A percentile compares a stretch with the other conserved stretches of the same genome.
Evolutionary conservation across 208 protist genomes (phyloP).

Genomic region (Phytomonas sp.): DNA sequence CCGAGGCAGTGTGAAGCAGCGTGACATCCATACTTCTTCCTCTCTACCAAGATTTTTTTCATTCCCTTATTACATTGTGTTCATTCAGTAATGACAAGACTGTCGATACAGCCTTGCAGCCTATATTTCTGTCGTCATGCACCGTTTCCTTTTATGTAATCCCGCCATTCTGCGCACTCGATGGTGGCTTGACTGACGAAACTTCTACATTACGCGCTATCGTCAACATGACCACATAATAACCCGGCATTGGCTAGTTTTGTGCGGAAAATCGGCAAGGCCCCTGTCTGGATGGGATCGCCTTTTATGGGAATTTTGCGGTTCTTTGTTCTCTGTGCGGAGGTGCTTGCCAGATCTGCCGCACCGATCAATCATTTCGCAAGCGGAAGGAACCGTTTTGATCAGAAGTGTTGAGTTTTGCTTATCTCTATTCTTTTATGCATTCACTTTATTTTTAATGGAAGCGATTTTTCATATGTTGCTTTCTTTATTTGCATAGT

Average conservation of each 20-base stretch:
- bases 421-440: not conserved
- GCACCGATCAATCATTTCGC: not conserved
- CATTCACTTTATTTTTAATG: conserved; percentile 1
- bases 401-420: not conserved
- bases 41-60: not conserved
- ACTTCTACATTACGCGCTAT: not conserved
- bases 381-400: not conserved
- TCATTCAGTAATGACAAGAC: not conserved
- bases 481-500: conserved; percentile 12
- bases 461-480: not conserved
- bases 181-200: not conserved
- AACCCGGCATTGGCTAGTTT: not conserved
- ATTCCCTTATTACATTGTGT: not conserved
- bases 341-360: no score
- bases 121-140: not conserved
- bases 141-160: not conserved
- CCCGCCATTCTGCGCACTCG: not conserved
- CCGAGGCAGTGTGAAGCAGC: not conserved
- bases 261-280: not conserved
- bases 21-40: not conserved
- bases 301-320: no score
- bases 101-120: not conserved
- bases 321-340: no score
- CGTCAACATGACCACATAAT: not conserved
- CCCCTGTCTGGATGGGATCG: no score